phyloP scores from a whole-genome alignment of 331 rosid genomes.

The Acacia concinna region DNA sequence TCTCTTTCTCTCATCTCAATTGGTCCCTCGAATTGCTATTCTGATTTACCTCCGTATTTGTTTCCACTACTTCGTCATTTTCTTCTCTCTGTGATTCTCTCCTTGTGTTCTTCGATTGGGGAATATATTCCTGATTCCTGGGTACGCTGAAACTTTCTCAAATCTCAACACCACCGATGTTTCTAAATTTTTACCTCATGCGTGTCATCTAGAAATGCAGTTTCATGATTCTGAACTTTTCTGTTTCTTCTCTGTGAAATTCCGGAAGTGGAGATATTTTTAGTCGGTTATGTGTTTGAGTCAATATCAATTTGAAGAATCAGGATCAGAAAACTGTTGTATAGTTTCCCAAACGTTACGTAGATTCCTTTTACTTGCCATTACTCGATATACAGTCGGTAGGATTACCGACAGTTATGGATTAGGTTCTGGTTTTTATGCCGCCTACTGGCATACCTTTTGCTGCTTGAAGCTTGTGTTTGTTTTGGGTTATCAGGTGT shows the following conservation, averaged over 20 bases:
- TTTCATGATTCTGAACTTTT: slow-evolving; percentile 25
- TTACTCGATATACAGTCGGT: slow-evolving; percentile 17
- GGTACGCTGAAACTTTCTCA: background rate
- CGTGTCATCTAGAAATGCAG: background rate
- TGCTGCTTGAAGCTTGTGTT: background rate
- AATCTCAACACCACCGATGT: slow-evolving; percentile 25
- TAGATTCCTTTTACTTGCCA: slow-evolving; percentile 14
- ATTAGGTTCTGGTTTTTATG: slow-evolving; percentile 1
- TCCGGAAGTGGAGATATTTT: slow-evolving; percentile 4
- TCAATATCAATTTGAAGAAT: background rate
- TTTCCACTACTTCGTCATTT: background rate
- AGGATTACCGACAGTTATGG: slow-evolving; percentile 6
- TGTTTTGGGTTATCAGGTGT: slow-evolving; percentile 28
- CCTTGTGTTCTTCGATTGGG: background rate
- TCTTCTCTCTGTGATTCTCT: slow-evolving; percentile 8
- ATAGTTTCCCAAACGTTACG: slow-evolving; percentile 7
- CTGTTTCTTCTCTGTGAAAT: slow-evolving; percentile 30
- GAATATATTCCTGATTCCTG: background rate
- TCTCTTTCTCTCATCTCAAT: slow-evolving; percentile 21
- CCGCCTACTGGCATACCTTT: no score
- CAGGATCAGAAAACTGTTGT: slow-evolving; percentile 19
- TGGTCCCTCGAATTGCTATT: slow-evolving; percentile 14
- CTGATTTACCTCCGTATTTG: background rate
- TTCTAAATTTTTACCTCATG: slow-evolving; percentile 25
- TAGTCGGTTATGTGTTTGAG: slow-evolving; percentile 7